Evolutionary conservation across 768 basidiomycete species (phyloP), one percentile per base, ranked within the genome.

Genomic region (Daedalea quercina): DNA sequence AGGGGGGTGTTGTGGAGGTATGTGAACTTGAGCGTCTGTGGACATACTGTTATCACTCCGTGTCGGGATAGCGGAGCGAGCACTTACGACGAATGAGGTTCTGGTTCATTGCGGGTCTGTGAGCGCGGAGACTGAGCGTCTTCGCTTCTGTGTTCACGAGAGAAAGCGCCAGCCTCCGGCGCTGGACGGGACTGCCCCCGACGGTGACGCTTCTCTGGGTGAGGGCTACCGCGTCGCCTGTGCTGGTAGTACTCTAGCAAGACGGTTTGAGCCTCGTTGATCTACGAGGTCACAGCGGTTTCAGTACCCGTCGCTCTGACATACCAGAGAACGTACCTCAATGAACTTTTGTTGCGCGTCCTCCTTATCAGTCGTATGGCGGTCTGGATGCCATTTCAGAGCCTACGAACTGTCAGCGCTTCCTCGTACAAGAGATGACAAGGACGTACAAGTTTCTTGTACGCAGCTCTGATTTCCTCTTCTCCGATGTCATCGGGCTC

Each of bases 361-460:
- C 52, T 82, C 77, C 61, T 76, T 79, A 54, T 76, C 72, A 24
- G 71, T 65, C 20, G 65, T 59, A 65, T 82, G 80, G 54, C 81
- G 81, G 67, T 85, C 82, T 56, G 83, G 82, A 58, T 85, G 82
- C 81, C 83, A 86, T 61, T 73, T 75, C 51, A 85, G 68, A 57
- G 81, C 82, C 83, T 78, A 37, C 56, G 28, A 34, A 55, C 9
- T 26, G 23, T 51, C 60, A 61, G 52, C 67, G 9, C 23, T 60
- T 25, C 56, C 49, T 43, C 51, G 48, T 60, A 56, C 50, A 66
- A 61, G 51, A 52, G 54, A 52, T 33, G 48, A 26, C 49, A 57
- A 54, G 40, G 25, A 63, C 70, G 60, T 69, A 84, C 84, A 69
- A 80, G 70, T 64, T 73, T 77, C 69, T 78, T 82, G 69, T 86